Conservation (phyloP, 2,329 filamentous ascomycete species). For the Leptographium galeiforme region DNA sequence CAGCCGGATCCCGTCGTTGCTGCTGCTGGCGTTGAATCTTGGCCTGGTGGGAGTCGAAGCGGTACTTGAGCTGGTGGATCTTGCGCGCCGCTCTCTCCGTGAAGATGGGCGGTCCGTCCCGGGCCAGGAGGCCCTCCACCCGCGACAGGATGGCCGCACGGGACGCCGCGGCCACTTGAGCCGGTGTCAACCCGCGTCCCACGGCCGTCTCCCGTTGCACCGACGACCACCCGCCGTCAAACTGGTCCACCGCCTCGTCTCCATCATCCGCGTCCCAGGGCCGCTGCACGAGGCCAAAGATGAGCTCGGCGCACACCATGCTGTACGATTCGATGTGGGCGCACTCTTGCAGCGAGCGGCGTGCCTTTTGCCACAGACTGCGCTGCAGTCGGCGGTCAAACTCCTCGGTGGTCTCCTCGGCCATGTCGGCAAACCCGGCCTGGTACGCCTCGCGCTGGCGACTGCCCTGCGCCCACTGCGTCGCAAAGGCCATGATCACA, state of each 20-base stretch:
- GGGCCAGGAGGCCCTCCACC: slow-evolving; percentile 11
- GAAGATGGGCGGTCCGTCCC: slow-evolving; percentile 20
- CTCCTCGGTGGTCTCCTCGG: slow-evolving; percentile 13
- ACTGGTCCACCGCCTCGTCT: not conserved
- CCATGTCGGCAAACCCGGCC: slow-evolving; percentile 2
- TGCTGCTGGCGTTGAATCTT: not conserved
- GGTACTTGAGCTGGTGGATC: slow-evolving; percentile 23
- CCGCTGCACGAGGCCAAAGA: slow-evolving; percentile 24
- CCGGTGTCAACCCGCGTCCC: not conserved
- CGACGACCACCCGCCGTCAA: not conserved
- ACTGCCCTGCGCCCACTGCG: slow-evolving; percentile 33
- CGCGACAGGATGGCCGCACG: slow-evolving; percentile 2
- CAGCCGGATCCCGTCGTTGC: not conserved
- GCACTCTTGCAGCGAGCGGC: slow-evolving; percentile 21
- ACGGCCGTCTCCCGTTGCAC: not conserved
- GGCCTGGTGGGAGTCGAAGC: slow-evolving; percentile 15
- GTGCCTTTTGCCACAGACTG: slow-evolving; percentile 25
- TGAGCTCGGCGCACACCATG: slow-evolving; percentile 23
- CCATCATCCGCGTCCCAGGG: slow-evolving; percentile 12
- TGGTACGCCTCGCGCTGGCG: slow-evolving; percentile 13
- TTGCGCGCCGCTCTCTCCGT: slow-evolving; percentile 25
- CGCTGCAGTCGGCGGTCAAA: slow-evolving; percentile 25
- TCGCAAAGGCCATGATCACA: slow-evolving; percentile 37
- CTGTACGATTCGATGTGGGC: slow-evolving; percentile 22
- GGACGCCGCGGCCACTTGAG: not conserved